Conservation (phyloP, 495 filamentous ascomycete genomes). For the Lepraria neglecta region DNA sequence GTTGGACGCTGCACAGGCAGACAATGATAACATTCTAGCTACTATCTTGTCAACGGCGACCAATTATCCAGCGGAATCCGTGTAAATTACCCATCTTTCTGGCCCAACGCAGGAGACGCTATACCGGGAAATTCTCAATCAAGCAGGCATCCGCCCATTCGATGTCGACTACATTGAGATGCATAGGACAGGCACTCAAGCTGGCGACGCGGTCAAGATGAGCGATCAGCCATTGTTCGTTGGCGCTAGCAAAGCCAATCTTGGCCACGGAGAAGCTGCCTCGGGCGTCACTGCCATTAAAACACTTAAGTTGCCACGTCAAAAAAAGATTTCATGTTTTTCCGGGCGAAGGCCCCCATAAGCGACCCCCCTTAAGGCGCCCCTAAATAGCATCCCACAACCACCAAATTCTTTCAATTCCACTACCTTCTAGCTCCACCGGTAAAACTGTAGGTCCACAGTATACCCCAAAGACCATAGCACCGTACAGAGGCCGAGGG, state of each 20-base stretch:
- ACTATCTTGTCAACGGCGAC: slow-evolving; percentile 34
- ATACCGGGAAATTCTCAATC: slow-evolving; percentile 39
- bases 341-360: too few relatives aligned
- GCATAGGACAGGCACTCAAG: slow-evolving; percentile 44
- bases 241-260: slow-evolving; percentile 61
- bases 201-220: slow-evolving; percentile 37
- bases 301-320: slow-evolving; percentile 33
- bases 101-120: slow-evolving; percentile 43
- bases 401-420: too few relatives aligned
- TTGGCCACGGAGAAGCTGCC: slow-evolving; percentile 40
- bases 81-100: slow-evolving; percentile 42
- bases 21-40: slow-evolving; percentile 43
- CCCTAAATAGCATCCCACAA: too few relatives aligned
- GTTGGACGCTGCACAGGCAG: slow-evolving; percentile 40
- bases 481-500: too few relatives aligned
- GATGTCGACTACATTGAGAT: slow-evolving; percentile 48
- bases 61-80: slow-evolving; percentile 42
- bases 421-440: too few relatives aligned
- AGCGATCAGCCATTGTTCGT: slow-evolving; percentile 56
- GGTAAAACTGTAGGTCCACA: too few relatives aligned
- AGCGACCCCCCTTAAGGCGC: too few relatives aligned
- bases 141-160: slow-evolving; percentile 42
- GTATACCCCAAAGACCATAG: too few relatives aligned
- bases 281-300: slow-evolving; percentile 35
- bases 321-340: slow-evolving; percentile 35